Conservation (phyloP, 2,329 filamentous ascomycete species). For the Lasiodiplodia theobromae region DNA sequence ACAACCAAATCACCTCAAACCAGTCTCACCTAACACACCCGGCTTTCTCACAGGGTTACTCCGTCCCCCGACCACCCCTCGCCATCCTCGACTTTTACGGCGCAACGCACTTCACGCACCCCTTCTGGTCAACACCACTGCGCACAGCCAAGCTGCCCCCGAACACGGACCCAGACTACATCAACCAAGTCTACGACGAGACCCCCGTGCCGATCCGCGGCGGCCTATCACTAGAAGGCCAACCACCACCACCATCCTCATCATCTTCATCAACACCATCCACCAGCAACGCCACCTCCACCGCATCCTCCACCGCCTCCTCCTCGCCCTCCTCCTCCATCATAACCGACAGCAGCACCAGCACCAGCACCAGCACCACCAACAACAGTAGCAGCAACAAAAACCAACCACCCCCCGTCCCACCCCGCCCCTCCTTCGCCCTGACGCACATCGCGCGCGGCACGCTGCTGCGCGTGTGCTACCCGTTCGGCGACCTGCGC, state of each 20-base stretch:
- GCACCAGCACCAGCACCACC: not conserved
- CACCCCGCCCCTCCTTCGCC: slow-evolving; percentile 50
- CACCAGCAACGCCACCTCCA: not conserved
- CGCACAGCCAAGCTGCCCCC: slow-evolving; percentile 35
- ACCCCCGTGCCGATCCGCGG: slow-evolving; percentile 50
- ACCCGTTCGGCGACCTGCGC: slow-evolving; percentile 30
- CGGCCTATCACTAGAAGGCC: slow-evolving; percentile 53
- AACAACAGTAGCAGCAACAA: not conserved
- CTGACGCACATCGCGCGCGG: slow-evolving; percentile 53
- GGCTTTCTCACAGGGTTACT: not conserved
- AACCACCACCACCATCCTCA: slow-evolving; percentile 30
- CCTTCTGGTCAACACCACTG: slow-evolving; percentile 48
- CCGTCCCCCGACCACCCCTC: slow-evolving; percentile 42
- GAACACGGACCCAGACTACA: slow-evolving; percentile 39
- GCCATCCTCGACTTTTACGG: slow-evolving; percentile 54
- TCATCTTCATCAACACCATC: not conserved
- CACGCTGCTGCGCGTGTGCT: slow-evolving; percentile 47
- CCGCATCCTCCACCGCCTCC: not conserved
- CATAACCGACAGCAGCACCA: not conserved
- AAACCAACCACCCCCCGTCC: slow-evolving; percentile 21
- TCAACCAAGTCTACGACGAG: slow-evolving; percentile 45
- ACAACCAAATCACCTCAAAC: not conserved
- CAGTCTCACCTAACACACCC: not conserved
- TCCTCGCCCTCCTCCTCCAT: not conserved
- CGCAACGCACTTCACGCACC: slow-evolving; percentile 45